Base-by-base conservation (phyloP, 2,329 filamentous ascomycete species). In the Grosmannia huntii region DNA sequence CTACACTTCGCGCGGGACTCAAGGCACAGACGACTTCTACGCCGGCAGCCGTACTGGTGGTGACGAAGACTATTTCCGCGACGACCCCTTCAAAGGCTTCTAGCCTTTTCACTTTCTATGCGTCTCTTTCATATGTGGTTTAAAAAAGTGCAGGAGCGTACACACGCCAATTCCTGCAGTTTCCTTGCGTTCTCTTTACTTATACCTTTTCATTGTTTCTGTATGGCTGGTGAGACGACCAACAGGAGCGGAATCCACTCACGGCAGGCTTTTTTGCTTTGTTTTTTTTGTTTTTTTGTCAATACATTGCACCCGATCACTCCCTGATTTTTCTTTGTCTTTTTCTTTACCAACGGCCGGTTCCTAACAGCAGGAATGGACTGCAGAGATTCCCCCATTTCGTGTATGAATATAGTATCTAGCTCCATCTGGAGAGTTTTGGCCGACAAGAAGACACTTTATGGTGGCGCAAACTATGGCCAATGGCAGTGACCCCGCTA, bases 61-160 rank as follows among this genome's bases (percentile, higher is more conserved):
- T 7, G 79, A 83, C 60, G 81, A 84, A 59, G 80, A 84, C 59
- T 81, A 75, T 64, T 72, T 72, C 64, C 72, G 77, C 44, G 79
- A 84, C 27, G 82, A 86, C 61, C 82, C 82, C 1, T 85, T 85
- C 63, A 76, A 74, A 63, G 81, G 81, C 4, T 85, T 85, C 64
- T 85, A 66, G n/a, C n/a, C n/a, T n/a, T n/a, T n/a, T n/a, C n/a
- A 70, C 53, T 44, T 55, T 55, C 31, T 31, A 23, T 48, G 11
- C 10, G 19, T 48, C 27, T 31, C n/a, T 23, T 31, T 52, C 28
- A 25, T 57, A n/a, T 2, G 21, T 14, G 52, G 57, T 41, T 55
- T 16, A n/a, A 25, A 36, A 59, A 27, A 19, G 38, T 25, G 25
- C 12, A 23, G 19, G 33, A 46, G 52, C 57, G 57, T 53, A 28